Percentiles rank a stretch among this genome's conserved stretches.
phyloP scores from a whole-genome alignment of 1,284 basidiomycete genomes.

The Boletus sp. region DNA sequence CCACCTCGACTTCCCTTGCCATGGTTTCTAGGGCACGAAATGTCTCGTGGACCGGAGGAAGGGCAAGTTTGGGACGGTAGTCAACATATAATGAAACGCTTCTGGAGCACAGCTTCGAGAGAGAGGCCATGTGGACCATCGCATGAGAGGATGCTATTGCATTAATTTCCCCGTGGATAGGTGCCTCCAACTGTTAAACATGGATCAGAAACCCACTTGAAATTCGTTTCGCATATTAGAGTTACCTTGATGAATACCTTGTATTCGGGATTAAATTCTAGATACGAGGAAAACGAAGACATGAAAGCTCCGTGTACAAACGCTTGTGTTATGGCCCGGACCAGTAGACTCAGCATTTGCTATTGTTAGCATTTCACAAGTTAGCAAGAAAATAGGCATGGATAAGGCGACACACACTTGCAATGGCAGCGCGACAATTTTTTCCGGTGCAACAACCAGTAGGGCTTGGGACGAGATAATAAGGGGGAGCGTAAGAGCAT shows the following conservation, averaged over 20 bases:
- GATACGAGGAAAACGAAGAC: slow-evolving; percentile 35
- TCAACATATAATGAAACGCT: slow-evolving; percentile 47
- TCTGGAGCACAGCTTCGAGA: slow-evolving; percentile 50
- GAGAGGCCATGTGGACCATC: slow-evolving; percentile 46
- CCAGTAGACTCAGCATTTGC: slow-evolving; percentile 42
- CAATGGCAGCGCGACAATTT: slow-evolving; percentile 57
- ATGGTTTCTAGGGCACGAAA: slow-evolving; percentile 40
- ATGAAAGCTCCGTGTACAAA: slow-evolving; percentile 53
- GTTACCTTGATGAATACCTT: slow-evolving; percentile 36
- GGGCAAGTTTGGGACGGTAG: slow-evolving; percentile 42
- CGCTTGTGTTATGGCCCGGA: slow-evolving; percentile 47
- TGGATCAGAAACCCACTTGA: neutral
- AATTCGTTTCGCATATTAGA: neutral
- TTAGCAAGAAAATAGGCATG: slow-evolving; percentile 12
- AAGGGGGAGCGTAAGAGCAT: slow-evolving; percentile 37
- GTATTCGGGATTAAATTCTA: slow-evolving; percentile 26
- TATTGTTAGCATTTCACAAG: slow-evolving; percentile 8
- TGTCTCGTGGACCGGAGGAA: slow-evolving; percentile 41
- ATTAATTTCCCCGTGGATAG: slow-evolving; percentile 36
- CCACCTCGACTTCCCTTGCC: slow-evolving; percentile 43
- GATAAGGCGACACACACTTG: slow-evolving; percentile 30
- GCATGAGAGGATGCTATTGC: slow-evolving; percentile 41
- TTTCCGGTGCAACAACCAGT: slow-evolving; percentile 46
- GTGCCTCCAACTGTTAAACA: slow-evolving; percentile 19
- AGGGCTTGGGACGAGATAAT: slow-evolving; percentile 57